Conservation (phyloP, 1,284 basidiomycete species). For the Ustilago esculenta region DNA sequence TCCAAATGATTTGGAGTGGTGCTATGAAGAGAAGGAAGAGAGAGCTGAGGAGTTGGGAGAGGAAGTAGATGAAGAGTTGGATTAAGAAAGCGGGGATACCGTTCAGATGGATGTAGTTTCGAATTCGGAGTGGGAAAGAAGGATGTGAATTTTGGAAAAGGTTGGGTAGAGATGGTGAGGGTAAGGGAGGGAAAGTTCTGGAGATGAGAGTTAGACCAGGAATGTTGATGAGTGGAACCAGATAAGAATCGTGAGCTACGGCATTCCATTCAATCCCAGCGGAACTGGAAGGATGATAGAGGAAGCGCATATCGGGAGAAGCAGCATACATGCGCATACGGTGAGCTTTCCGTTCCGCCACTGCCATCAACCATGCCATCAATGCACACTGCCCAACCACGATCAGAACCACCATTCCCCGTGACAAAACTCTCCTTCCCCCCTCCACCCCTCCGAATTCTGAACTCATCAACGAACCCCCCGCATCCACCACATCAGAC, state of each 20-base stretch:
- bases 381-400: slow-evolving; percentile 14
- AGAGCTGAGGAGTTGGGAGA: slow-evolving; percentile 2
- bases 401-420: background rate
- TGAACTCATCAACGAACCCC: too few relatives aligned
- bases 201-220: slow-evolving; percentile 11
- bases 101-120: too few relatives aligned
- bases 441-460: too few relatives aligned
- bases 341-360: slow-evolving; percentile 26
- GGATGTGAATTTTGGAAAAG: background rate
- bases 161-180: slow-evolving; percentile 5
- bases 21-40: slow-evolving; percentile 12
- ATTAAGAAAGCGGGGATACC: background rate
- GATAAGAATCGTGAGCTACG: slow-evolving; percentile 2
- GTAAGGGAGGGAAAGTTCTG: slow-evolving; percentile 7
- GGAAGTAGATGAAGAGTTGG: slow-evolving; percentile 8
- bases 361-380: slow-evolving; percentile 12
- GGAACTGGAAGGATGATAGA: background rate
- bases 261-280: slow-evolving; percentile 18
- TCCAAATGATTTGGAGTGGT: slow-evolving; percentile 24
- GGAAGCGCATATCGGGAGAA: background rate
- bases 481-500: too few relatives aligned
- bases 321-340: slow-evolving; percentile 21
- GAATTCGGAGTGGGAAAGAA: too few relatives aligned
- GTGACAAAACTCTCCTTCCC: background rate
- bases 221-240: slow-evolving; percentile 18